Base-by-base conservation (phyloP, 345 rosid species). In the Theobroma cacao region DNA sequence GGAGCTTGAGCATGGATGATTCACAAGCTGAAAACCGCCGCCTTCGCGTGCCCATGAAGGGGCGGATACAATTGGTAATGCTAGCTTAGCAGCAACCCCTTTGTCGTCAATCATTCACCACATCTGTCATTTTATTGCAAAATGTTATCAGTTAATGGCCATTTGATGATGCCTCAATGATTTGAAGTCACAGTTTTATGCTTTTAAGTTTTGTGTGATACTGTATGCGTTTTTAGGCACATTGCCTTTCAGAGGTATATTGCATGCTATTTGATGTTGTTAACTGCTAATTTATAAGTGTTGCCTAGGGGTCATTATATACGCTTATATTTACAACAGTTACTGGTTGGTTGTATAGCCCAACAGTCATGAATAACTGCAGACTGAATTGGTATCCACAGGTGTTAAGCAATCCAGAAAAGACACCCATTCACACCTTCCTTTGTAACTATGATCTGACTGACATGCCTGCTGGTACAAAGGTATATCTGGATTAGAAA, bases 61-160 rank as follows among this genome's bases (percentile, higher is more conserved):
- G 99, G 74, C 92, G 99, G 74, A 87, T 95, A 77, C 98, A 95
- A 79, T 86, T 93, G 94, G 98, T 95, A 90, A 78, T 68, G 11
- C 52, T 72, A 33, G 74, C 75, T 20, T 52, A 72, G 45, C 61
- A 50, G 24, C 40, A 20, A 50, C 30, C 6, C 45, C 45, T 41
- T 20, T 52, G 58, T 48, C 30, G 52, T 33, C 43, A 71, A 69
- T 50, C 38, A 69, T 45, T 43, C 56, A 28, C n/a, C 66, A 6
- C 20, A 6, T 66, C 28, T 53, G 3, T 52, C 31, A 6, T 17
- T 12, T 40, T 52, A 53, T 52, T 15, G 33, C 53, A 10, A 68
- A 43, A 26, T 24, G 20, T 15, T 43, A 12, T 43, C 20, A 5
- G 72, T 40, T 43, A 65, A 65, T 68, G 36, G 34, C 34, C n/a